Conservation (phyloP, 345 rosid genomes). For the Clarkia xantiana region DNA sequence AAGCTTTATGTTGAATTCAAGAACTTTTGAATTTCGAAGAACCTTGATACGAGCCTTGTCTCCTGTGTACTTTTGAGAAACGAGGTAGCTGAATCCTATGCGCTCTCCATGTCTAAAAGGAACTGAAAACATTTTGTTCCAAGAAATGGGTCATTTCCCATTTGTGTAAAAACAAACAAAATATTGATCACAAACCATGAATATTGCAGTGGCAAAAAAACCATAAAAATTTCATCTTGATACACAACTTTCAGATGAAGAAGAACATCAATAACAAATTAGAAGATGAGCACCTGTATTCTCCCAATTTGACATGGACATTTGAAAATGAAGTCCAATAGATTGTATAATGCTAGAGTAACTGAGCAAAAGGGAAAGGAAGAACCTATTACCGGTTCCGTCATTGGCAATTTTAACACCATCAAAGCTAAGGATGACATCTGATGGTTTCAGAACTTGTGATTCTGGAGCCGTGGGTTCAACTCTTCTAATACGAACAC, state of each 20-base stretch:
- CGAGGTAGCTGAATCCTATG: conserved; percentile 84
- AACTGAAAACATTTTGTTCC: conserved; percentile 28
- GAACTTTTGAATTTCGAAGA: conserved; percentile 48
- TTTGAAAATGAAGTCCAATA: too few relatives aligned
- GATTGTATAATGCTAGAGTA: not conserved
- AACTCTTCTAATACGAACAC: conserved; percentile 80
- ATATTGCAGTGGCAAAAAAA: not conserved
- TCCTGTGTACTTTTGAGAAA: conserved; percentile 86
- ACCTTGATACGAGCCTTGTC: conserved; percentile 71
- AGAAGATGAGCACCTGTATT: too few relatives aligned
- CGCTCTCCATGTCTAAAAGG: conserved; percentile 94
- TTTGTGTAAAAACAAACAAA: not conserved
- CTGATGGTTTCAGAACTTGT: conserved; percentile 67
- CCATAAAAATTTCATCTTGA: not conserved
- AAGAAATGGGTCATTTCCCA: not conserved
- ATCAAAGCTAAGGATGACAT: conserved; percentile 76
- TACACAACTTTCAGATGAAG: not conserved
- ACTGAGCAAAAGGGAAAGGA: not conserved
- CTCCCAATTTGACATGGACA: too few relatives aligned
- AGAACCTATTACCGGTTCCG: conserved; percentile 55
- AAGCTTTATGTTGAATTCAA: conserved; percentile 67
- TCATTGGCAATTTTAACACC: conserved; percentile 80
- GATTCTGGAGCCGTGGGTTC: conserved; percentile 93
- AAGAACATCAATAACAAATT: too few relatives aligned
- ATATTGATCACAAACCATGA: not conserved